phyloP scores from a whole-genome alignment of 2,329 filamentous ascomycete genomes.

The Fusarium sp. region DNA sequence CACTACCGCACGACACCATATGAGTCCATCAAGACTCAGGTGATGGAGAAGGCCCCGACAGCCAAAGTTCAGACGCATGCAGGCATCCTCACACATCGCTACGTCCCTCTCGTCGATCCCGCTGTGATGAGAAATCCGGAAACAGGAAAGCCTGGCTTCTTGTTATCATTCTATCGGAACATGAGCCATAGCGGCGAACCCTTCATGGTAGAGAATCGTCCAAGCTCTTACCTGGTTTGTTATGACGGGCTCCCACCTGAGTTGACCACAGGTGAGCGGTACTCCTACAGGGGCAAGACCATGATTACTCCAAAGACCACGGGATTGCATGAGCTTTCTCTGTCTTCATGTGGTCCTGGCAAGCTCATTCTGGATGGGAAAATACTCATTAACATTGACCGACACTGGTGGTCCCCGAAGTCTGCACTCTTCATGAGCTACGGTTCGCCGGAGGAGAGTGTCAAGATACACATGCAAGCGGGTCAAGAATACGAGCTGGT shows the following conservation, averaged over 20 bases:
- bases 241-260: slow-evolving; percentile 29
- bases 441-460: slow-evolving; percentile 20
- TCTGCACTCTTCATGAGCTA: slow-evolving; percentile 33
- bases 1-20: slow-evolving; percentile 27
- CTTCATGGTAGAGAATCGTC: slow-evolving; percentile 26
- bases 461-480: slow-evolving; percentile 24
- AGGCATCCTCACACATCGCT: slow-evolving; percentile 27
- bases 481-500: slow-evolving; percentile 16
- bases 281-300: slow-evolving; percentile 19
- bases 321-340: slow-evolving; percentile 19
- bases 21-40: slow-evolving; percentile 8
- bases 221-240: slow-evolving; percentile 31
- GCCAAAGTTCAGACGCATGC: slow-evolving; percentile 9
- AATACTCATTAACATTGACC: slow-evolving; percentile 19
- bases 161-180: slow-evolving; percentile 17
- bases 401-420: slow-evolving; percentile 34
- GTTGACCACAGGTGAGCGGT: slow-evolving; percentile 29
- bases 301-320: slow-evolving; percentile 22
- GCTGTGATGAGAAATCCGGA: slow-evolving; percentile 22
- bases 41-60: slow-evolving; percentile 3
- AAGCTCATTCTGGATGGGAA: slow-evolving; percentile 24
- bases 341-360: slow-evolving; percentile 20
- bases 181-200: slow-evolving; percentile 20
- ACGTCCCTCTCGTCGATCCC: slow-evolving; percentile 13
- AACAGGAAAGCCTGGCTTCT: slow-evolving; percentile 17